phyloP scores from a whole-genome alignment of 2,329 filamentous ascomycete species.

The Geosmithia flava region DNA sequence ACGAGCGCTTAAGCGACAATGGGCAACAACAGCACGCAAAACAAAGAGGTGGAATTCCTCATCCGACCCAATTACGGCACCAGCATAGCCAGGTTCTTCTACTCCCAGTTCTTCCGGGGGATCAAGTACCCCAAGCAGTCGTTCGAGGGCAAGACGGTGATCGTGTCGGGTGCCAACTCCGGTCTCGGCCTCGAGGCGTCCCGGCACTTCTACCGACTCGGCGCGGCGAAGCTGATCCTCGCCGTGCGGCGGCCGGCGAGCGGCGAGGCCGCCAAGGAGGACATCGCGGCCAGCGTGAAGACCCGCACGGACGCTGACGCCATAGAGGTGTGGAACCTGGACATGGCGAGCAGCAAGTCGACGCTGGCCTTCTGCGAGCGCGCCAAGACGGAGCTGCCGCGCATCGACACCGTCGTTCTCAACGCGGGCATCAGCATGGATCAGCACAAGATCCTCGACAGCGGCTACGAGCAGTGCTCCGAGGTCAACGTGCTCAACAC shows the following conservation, averaged over 20 bases:
- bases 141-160: constrained; percentile 21
- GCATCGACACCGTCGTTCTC: background rate
- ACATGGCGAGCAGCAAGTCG: constrained; percentile 28
- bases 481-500: background rate
- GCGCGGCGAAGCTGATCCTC: constrained; percentile 25
- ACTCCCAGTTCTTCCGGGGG: background rate
- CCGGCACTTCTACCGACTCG: constrained; percentile 22
- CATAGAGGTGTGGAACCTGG: constrained; percentile 30
- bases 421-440: background rate
- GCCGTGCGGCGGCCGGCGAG: constrained; percentile 24
- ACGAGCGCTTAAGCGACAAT: too few relatives aligned
- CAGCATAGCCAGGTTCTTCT: background rate
- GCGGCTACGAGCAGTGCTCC: background rate
- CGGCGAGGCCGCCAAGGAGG: constrained; percentile 22
- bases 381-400: constrained; percentile 7
- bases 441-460: background rate
- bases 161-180: constrained; percentile 31
- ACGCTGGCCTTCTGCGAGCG: constrained; percentile 23
- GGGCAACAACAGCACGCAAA: too few relatives aligned
- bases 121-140: background rate
- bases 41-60: background rate
- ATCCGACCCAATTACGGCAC: background rate
- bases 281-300: constrained; percentile 11
- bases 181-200: constrained; percentile 31
- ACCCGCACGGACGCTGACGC: constrained; percentile 11